These are phyloP conservation scores for Gentiana dahurica DNA, from an alignment of 257 asterid species.

Conservation along the genomic window DNA sequence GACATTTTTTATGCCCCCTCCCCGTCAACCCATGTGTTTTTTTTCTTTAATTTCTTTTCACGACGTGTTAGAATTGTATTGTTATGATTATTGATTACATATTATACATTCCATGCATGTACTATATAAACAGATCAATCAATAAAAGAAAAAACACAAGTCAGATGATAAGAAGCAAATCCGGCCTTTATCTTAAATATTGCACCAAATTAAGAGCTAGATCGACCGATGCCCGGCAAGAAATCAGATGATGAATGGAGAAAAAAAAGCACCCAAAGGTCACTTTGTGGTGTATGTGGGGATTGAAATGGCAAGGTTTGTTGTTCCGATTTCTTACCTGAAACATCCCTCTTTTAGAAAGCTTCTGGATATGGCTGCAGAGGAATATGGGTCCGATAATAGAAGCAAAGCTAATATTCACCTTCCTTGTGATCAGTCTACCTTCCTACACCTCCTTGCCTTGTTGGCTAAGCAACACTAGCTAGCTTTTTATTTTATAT, in stretches of 20 bases:
- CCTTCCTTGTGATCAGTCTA: conserved; percentile 48
- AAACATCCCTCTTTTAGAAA: conserved; percentile 38
- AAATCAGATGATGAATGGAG: conserved; percentile 16
- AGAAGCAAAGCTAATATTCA: conserved; percentile 17
- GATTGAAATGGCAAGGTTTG: conserved; percentile 41
- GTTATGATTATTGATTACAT: too few species aligned
- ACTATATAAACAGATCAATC: background rate
- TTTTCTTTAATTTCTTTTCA: too few species aligned
- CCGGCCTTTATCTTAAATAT: background rate
- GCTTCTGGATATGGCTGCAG: conserved; percentile 58
- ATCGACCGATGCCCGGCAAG: conserved; percentile 17
- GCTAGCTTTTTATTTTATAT: background rate
- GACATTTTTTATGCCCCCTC: too few species aligned
- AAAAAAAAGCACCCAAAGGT: conserved; percentile 47
- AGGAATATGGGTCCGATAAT: conserved; percentile 49
- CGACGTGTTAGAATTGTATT: too few species aligned
- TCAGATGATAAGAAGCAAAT: background rate
- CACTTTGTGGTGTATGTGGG: conserved; percentile 81
- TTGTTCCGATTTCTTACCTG: conserved; percentile 42
- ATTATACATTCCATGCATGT: conserved; percentile 4
- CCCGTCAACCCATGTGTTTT: too few species aligned
- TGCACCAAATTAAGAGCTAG: background rate
- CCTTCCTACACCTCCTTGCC: conserved; percentile 26
- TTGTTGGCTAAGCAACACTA: conserved; percentile 12
- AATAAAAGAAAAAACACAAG: background rate